Evolutionary conservation across 805 yeast species (phyloP), one percentile per base, ranked within the genome.

Genomic region (Cyberlindnera suaveolens): DNA sequence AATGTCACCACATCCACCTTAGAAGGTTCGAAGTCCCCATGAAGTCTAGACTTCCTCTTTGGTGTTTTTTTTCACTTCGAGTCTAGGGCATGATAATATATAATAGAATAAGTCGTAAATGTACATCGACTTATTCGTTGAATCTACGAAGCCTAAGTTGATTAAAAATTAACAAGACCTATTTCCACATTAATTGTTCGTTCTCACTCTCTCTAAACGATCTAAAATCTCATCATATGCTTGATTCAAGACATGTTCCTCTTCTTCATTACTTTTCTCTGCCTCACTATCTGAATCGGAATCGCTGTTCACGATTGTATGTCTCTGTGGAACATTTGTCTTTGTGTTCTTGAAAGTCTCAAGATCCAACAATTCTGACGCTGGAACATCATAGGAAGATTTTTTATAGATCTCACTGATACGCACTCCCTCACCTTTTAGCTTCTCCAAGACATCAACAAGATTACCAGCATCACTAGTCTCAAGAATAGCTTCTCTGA

Each of bases 161-260:
- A 8, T 2, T 9, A 23, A 9, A 10, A 23, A 3, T 23, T 9
- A 23, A 23, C 23, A 20, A 23, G 6, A 23, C 27, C 27, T 9
- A 31, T 18, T 20, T 14, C 20, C 5, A 37, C 36, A 20, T 30
- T 40, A 47, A 19, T 42, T 49, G 32, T 48, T 53, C 1, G 60
- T 58, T 51, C 69, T 61, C 3, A 60, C 61, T 31, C 59, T 54
- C 41, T 64, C 66, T 31, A 69, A 45, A 38, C 62, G 64, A 41
- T 69, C 72, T 29, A 69, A 46, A n/a, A 69, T 66, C 42, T 63
- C 58, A 49, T 68, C 74, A 45, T 67, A 68, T 3, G 70, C 70
- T 14, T 63, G 61, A 42, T 60, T 63, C 17, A 46, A 15, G 15
- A 39, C 43, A 6, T 38, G 38, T 3, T 48, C 47, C 11, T 33